A percentile compares a stretch with the other conserved stretches of the same genome.
These are phyloP conservation scores for Monosporozyma servazzii DNA, from an alignment of 805 yeast genomes.

Conservation along the genomic window DNA sequence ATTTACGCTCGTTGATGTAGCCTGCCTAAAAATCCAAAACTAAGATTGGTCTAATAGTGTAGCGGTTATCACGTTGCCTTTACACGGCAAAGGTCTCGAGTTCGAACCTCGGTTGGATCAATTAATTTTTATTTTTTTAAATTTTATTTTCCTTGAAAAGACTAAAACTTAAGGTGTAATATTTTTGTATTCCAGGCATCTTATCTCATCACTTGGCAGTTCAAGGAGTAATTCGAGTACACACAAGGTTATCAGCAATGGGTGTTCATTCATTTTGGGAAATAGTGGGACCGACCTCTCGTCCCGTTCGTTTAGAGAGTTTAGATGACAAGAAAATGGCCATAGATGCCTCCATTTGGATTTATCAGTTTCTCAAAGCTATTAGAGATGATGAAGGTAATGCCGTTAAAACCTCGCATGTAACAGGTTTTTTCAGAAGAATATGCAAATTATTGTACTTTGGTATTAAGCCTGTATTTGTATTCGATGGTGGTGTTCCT, in stretches of 20 bases:
- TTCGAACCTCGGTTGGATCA: slow-evolving; percentile 33
- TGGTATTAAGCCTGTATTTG: slow-evolving; percentile 84
- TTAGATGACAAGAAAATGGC: slow-evolving; percentile 73
- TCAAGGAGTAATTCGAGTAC: not conserved
- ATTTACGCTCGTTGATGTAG: no score
- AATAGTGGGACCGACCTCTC: slow-evolving; percentile 77
- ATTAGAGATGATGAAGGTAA: slow-evolving; percentile 82
- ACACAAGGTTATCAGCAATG: slow-evolving; percentile 37
- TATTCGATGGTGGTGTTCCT: slow-evolving; percentile 95
- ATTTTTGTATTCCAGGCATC: not conserved
- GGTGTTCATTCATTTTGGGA: slow-evolving; percentile 97
- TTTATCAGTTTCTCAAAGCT: slow-evolving; percentile 91
- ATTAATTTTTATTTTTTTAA: slow-evolving; percentile 2
- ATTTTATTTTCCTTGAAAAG: not conserved
- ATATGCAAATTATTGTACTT: slow-evolving; percentile 82
- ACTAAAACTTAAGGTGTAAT: not conserved
- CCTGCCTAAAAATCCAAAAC: no score
- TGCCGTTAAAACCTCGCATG: slow-evolving; percentile 67
- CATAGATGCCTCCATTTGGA: slow-evolving; percentile 98
- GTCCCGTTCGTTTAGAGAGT: slow-evolving; percentile 84
- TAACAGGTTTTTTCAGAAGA: slow-evolving; percentile 91
- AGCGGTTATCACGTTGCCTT: slow-evolving; percentile 35
- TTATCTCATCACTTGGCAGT: not conserved
- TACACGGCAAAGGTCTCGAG: slow-evolving; percentile 36
- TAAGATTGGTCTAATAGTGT: slow-evolving; percentile 28